Percentiles rank a stretch among this genome's conserved stretches.
phyloP scores from a whole-genome alignment of 2,329 filamentous ascomycete genomes.

The Aspergillus tubingensis region DNA sequence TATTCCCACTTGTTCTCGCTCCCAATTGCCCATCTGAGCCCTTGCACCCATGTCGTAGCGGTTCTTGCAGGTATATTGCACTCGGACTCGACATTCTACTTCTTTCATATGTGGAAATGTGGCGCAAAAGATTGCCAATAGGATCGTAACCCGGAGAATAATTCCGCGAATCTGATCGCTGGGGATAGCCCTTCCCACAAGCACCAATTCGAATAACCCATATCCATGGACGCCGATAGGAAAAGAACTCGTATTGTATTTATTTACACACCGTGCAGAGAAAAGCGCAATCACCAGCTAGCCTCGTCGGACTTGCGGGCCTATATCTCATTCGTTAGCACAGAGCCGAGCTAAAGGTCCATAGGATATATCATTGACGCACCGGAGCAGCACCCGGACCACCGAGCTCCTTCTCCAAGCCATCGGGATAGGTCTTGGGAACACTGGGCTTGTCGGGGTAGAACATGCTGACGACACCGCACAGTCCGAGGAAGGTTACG shows the following conservation, averaged over 20 bases:
- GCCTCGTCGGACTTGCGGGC: constrained; percentile 43
- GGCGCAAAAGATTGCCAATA: not conserved
- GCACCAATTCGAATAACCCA: constrained; percentile 17
- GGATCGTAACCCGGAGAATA: not conserved
- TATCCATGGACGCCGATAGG: constrained; percentile 33
- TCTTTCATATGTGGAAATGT: not conserved
- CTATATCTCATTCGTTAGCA: constrained; percentile 22
- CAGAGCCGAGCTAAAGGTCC: not conserved
- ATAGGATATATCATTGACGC: constrained; percentile 40
- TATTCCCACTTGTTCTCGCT: too few relatives aligned
- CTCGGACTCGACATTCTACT: not conserved
- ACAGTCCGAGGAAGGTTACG: constrained; percentile 62
- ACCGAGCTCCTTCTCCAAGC: constrained; percentile 73
- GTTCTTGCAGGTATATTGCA: not conserved
- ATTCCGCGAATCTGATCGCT: not conserved
- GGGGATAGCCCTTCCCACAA: not conserved
- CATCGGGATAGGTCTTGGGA: constrained; percentile 68
- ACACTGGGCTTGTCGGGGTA: constrained; percentile 73
- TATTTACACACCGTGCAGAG: constrained; percentile 41
- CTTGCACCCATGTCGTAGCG: not conserved
- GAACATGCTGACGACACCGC: constrained; percentile 66
- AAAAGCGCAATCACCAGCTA: constrained; percentile 36
- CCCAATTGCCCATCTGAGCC: not conserved
- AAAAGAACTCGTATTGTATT: constrained; percentile 40
- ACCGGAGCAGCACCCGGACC: constrained; percentile 68